phyloP scores from a whole-genome alignment of 495 filamentous ascomycete genomes.

The Baudoinia panamericana region DNA sequence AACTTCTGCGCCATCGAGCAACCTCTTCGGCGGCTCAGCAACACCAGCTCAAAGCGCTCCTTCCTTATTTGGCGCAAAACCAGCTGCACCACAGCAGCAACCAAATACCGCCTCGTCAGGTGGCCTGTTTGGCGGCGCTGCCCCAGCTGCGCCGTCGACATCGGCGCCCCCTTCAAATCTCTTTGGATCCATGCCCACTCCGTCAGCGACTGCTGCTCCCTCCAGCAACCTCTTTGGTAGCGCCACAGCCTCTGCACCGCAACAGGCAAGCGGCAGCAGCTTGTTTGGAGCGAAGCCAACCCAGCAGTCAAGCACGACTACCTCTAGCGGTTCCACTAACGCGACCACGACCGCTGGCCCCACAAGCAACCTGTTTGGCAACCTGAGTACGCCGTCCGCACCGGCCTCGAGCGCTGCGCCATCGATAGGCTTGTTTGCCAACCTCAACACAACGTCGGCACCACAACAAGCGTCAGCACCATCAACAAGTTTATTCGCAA shows the following conservation, averaged over 20 bases:
- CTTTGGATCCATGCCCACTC: background rate
- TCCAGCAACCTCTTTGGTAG: background rate
- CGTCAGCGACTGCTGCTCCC: background rate
- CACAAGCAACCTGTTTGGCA: background rate
- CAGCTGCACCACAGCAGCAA: too few species aligned
- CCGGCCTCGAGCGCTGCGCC: background rate
- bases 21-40: too few species aligned
- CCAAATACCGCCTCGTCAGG: too few species aligned
- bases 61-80: too few species aligned
- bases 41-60: too few species aligned
- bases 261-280: too few species aligned
- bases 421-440: background rate
- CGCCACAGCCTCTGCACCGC: too few species aligned
- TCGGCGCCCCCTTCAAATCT: conserved; percentile 1
- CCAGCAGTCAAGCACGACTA: background rate
- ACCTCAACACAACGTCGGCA: background rate
- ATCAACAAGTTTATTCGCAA: too few species aligned
- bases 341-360: background rate
- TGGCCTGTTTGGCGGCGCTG: too few species aligned
- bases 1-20: too few species aligned
- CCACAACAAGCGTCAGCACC: too few species aligned
- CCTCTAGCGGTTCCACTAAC: background rate
- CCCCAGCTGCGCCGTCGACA: too few species aligned
- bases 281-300: background rate
- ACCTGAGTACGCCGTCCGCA: background rate